phyloP scores from a whole-genome alignment of 345 rosid species.

The Cochlearia excelsa region DNA sequence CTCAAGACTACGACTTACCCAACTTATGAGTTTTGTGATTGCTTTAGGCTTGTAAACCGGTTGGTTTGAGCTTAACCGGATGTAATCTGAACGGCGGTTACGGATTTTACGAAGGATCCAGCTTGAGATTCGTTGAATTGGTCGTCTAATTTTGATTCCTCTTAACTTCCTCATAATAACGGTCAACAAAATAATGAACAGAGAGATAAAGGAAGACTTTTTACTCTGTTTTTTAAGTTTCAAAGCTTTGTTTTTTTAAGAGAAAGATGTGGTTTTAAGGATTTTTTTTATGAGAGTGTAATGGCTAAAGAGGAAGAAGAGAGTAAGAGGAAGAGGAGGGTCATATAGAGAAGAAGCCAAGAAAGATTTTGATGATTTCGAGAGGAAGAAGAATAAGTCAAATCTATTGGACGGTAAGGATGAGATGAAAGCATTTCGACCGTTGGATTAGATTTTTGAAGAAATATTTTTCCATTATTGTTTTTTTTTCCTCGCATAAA shows the following conservation, averaged over 20 bases:
- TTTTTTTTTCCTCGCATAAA: too few relatives aligned
- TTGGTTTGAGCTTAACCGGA: conserved; percentile 22
- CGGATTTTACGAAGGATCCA: conserved; percentile 46
- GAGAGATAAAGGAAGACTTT: too few relatives aligned
- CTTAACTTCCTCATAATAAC: conserved; percentile 43
- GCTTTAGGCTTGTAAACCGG: conserved; percentile 29
- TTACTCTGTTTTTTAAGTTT: neutral
- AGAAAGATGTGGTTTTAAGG: too few relatives aligned
- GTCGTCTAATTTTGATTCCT: conserved; percentile 66
- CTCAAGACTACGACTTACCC: conserved; percentile 58
- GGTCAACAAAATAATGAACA: too few relatives aligned
- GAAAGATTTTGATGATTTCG: too few relatives aligned
- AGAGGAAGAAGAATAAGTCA: too few relatives aligned
- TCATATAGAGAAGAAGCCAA: neutral
- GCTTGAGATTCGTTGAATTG: conserved; percentile 45
- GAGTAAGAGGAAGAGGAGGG: conserved; percentile 6
- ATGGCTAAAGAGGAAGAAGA: neutral
- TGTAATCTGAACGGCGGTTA: conserved; percentile 31
- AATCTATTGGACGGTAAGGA: too few relatives aligned
- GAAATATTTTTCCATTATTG: too few relatives aligned
- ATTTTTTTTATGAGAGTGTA: too few relatives aligned
- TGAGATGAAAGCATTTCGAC: neutral
- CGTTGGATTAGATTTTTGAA: too few relatives aligned
- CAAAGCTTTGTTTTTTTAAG: too few relatives aligned
- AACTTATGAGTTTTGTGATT: conserved; percentile 47